Base-by-base conservation (phyloP, 2,329 filamentous ascomycete species). In the Ceratocystis eucalypticola region DNA sequence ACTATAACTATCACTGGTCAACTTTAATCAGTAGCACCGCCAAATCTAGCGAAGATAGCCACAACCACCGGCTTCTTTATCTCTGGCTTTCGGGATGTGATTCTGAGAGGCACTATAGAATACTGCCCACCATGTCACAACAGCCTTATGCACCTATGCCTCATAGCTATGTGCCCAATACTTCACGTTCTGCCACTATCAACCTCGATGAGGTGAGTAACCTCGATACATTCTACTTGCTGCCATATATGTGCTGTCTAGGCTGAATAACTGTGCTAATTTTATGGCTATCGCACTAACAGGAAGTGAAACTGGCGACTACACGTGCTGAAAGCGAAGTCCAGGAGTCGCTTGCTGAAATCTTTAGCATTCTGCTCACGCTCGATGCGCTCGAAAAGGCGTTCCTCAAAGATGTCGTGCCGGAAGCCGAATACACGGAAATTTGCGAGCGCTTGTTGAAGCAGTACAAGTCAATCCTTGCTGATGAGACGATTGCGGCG, bases 291-390 rank as follows among this genome's bases (percentile, higher is more conserved):
- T 15, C 46, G 46, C 46, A 48, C 22, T 6, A 28, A 41, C 71
- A 96, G 88, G 94, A 97, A 81, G 91, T 96, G 71, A 96, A 96
- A 76, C 83, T 99, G 68, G 86, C 91, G 62, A 87, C 89, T 48
- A 95, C 88, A 25, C 86, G 89, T 71, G 88, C 89, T 50, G 93
- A 97, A 77, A 87, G 93, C 69, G 92, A 99, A 74, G 81, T 97
- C 0, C 91, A 96, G 75, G 94, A 97, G 73, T 97, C 94, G 1
- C 84, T 99, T 15, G 94, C 93, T 66, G 94, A 99, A 76, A 87
- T 99, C 28, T 99, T 97, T 77, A 96, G 92, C 77, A 97, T 99
- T 70, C 93, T 99, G 46, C 84, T 96, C 69, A 97, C 94, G 0
- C 80, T 99, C 2, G 94, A 99, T 74, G 91, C 95, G 70, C 83